Conservation (phyloP, 2,329 filamentous ascomycete species). For the Aureobasidium sp. region DNA sequence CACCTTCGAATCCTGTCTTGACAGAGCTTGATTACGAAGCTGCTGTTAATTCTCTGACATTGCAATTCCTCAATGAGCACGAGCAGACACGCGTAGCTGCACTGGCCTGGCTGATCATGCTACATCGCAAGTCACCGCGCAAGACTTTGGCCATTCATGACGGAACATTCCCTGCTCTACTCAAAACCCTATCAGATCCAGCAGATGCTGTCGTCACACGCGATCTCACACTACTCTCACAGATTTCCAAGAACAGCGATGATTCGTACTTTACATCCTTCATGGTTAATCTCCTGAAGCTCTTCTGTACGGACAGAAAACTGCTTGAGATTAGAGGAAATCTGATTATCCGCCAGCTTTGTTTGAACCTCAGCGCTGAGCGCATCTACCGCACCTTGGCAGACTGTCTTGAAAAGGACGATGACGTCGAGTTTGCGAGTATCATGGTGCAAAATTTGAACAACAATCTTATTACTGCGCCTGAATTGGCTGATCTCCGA, state of each 20-base stretch:
- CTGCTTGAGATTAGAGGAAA: constrained; percentile 89
- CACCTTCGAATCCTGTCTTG: constrained; percentile 38
- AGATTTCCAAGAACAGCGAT: constrained; percentile 93
- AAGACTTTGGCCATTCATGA: constrained; percentile 90
- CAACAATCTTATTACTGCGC: constrained; percentile 97
- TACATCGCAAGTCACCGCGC: constrained; percentile 87
- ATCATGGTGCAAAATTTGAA: constrained; percentile 99
- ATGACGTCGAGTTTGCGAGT: constrained; percentile 95
- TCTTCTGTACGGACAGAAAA: constrained; percentile 90
- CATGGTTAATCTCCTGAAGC: constrained; percentile 91
- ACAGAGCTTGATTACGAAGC: constrained; percentile 91
- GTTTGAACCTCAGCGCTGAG: constrained; percentile 85
- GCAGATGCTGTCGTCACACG: constrained; percentile 93
- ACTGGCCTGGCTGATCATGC: constrained; percentile 93
- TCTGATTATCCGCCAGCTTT: constrained; percentile 91
- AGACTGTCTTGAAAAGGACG: constrained; percentile 94
- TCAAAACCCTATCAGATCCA: constrained; percentile 93
- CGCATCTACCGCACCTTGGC: constrained; percentile 92
- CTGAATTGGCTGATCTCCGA: constrained; percentile 82
- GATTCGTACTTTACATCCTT: constrained; percentile 97
- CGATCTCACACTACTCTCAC: constrained; percentile 85
- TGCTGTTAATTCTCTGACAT: constrained; percentile 83
- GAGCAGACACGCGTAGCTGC: constrained; percentile 92
- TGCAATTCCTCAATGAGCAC: constrained; percentile 93
- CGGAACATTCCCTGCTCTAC: constrained; percentile 87